Evolutionary conservation across 768 basidiomycete genomes (phyloP).

Genomic region (Pulveroboletus sp.): DNA sequence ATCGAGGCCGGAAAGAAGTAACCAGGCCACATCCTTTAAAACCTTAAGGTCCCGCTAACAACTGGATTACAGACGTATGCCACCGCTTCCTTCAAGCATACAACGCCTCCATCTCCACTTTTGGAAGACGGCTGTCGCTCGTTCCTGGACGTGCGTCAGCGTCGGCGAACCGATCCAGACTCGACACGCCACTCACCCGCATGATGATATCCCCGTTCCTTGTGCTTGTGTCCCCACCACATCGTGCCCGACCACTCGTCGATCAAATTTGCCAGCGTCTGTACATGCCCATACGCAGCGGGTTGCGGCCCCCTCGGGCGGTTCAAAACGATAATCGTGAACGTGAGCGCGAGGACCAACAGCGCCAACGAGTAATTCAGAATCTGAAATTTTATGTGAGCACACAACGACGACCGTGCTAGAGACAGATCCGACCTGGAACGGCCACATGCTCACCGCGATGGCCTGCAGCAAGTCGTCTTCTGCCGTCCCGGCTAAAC

Average conservation of each 20-base stretch:
- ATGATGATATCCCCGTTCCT: conserved; percentile 3
- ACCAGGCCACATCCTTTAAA: not conserved
- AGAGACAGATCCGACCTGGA: conserved; percentile 16
- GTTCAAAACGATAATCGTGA: conserved; percentile 10
- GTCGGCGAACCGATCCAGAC: not conserved
- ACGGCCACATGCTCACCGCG: conserved; percentile 24
- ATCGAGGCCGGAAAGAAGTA: conserved; percentile 13
- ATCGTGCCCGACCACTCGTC: conserved; percentile 36
- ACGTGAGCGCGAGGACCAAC: conserved; percentile 17
- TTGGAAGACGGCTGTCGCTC: conserved; percentile 17
- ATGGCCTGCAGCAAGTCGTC: conserved; percentile 10
- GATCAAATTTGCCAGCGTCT: conserved; percentile 33
- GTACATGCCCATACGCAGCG: conserved; percentile 32
- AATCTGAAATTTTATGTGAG: conserved; percentile 22
- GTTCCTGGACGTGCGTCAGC: conserved; percentile 18
- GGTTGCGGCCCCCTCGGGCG: conserved; percentile 27
- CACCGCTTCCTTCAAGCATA: conserved; percentile 14
- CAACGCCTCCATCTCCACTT: conserved; percentile 18
- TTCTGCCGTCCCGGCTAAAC: conserved; percentile 13
- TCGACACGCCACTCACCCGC: conserved; percentile 18
- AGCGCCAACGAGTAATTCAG: conserved; percentile 24
- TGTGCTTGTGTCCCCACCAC: conserved; percentile 33
- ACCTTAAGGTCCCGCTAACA: not conserved
- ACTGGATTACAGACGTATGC: too few species aligned
- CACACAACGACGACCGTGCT: not conserved